phyloP scores from a whole-genome alignment of 441 rosid genomes.

The Pelargonium myrrhifolium region DNA sequence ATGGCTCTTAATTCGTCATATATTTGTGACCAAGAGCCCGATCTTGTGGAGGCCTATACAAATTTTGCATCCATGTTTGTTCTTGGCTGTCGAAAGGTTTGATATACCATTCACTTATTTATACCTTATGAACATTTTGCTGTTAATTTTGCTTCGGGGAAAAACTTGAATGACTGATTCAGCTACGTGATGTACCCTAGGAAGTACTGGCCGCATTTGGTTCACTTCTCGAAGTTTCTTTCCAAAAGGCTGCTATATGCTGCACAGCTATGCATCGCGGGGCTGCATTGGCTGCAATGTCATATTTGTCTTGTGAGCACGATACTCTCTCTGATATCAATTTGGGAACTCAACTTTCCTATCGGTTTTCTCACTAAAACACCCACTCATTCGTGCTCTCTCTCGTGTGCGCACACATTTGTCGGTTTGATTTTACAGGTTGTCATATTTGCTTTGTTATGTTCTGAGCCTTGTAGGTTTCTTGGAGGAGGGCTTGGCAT shows the following conservation, averaged over 20 bases:
- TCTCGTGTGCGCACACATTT: not conserved
- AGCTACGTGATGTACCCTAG: conserved; percentile 34
- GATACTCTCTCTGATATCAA: not conserved
- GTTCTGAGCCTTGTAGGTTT: conserved; percentile 47
- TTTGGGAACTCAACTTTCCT: not conserved
- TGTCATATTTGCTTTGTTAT: conserved; percentile 12
- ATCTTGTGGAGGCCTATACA: conserved; percentile 90
- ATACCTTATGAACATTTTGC: conserved; percentile 1
- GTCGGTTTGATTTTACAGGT: conserved; percentile 10
- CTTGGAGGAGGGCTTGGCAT: conserved; percentile 61
- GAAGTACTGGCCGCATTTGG: conserved; percentile 74
- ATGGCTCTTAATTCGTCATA: conserved; percentile 87
- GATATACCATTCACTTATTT: conserved; percentile 17
- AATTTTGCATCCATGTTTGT: conserved; percentile 77
- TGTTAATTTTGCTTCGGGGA: conserved; percentile 4
- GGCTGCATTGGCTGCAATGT: conserved; percentile 94
- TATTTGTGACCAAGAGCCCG: conserved; percentile 98
- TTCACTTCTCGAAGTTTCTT: conserved; percentile 75
- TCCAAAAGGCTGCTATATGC: conserved; percentile 95
- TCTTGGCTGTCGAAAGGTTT: conserved; percentile 76
- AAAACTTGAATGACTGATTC: conserved; percentile 18
- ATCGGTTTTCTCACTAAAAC: no score
- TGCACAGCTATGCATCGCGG: conserved; percentile 99
- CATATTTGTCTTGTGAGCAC: conserved; percentile 76
- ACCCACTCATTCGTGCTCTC: not conserved